Percentiles rank a stretch among this genome's conserved stretches.
Evolutionary conservation across 106 monocot species (phyloP).

Genomic region (Posidonia australis): DNA sequence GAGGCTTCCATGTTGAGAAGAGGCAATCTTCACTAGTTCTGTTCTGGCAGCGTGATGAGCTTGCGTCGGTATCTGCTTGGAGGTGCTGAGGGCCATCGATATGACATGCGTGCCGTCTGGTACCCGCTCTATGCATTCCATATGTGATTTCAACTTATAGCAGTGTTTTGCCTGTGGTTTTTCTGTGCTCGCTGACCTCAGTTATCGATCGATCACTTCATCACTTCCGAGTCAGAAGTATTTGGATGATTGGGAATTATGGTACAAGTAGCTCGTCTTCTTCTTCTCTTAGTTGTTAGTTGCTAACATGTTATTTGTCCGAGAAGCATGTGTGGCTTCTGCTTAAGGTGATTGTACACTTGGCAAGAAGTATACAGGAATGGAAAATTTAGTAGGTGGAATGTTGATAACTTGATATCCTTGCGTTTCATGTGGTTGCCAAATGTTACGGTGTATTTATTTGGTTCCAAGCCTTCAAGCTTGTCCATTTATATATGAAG

Average conservation of each 20-base stretch:
- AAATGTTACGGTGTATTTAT: too few species aligned
- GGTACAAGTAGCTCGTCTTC: background rate
- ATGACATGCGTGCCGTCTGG: constrained; percentile 19
- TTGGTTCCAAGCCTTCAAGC: too few species aligned
- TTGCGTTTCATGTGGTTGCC: too few species aligned
- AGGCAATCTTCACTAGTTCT: constrained; percentile 49
- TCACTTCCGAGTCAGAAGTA: too few species aligned
- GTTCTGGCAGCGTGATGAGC: constrained; percentile 71
- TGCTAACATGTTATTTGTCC: background rate
- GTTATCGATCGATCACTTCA: background rate
- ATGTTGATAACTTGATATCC: too few species aligned
- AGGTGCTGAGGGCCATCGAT: constrained; percentile 37
- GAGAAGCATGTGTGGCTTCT: background rate
- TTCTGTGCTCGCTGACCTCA: background rate
- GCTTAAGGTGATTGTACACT: background rate
- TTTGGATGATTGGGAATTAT: too few species aligned
- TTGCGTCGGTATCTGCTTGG: too few species aligned
- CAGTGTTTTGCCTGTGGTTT: background rate
- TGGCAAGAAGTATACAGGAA: constrained; percentile 3
- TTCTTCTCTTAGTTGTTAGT: background rate
- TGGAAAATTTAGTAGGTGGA: background rate
- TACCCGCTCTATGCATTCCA: background rate
- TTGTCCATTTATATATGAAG: too few species aligned
- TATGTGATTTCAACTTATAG: background rate
- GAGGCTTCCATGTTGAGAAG: constrained; percentile 83